Evolutionary conservation across 768 basidiomycete genomes (phyloP).

Genomic region (Dentipellis sp.): DNA sequence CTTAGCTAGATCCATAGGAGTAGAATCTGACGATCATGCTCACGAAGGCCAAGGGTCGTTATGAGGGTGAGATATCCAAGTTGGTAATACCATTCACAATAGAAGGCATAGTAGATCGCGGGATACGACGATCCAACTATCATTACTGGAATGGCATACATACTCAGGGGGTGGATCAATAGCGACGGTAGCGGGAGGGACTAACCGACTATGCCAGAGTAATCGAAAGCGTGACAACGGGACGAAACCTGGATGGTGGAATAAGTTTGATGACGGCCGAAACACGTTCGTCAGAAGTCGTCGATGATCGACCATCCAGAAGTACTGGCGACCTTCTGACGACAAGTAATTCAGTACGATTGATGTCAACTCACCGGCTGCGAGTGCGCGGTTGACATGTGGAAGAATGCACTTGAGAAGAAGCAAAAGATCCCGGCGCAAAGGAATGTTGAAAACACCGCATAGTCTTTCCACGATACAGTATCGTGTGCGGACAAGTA

Average conservation of each 20-base stretch:
- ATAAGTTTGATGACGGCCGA: not conserved
- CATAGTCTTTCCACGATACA: constrained; percentile 52
- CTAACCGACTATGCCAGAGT: constrained; percentile 70
- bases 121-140: constrained; percentile 77
- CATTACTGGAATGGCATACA: constrained; percentile 31
- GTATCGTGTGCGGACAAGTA: constrained; percentile 43
- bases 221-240: constrained; percentile 59
- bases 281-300: not conserved
- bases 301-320: not conserved
- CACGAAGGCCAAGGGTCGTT: constrained; percentile 47
- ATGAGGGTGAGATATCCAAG: constrained; percentile 46
- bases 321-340: too few relatives aligned
- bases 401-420: constrained; percentile 60
- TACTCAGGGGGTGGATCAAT: constrained; percentile 4
- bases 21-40: constrained; percentile 17
- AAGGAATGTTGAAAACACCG: constrained; percentile 58
- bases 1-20: too few relatives aligned
- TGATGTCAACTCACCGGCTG: constrained; percentile 35
- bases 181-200: not conserved
- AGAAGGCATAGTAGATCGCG: constrained; percentile 71
- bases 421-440: constrained; percentile 67
- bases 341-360: not conserved
- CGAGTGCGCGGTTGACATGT: constrained; percentile 69
- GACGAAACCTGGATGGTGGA: constrained; percentile 38
- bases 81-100: constrained; percentile 48